A percentile compares a stretch with the other conserved stretches of the same genome.
phyloP scores from a whole-genome alignment of 176 grass and related monocot species.

The Raddia guianensis region DNA sequence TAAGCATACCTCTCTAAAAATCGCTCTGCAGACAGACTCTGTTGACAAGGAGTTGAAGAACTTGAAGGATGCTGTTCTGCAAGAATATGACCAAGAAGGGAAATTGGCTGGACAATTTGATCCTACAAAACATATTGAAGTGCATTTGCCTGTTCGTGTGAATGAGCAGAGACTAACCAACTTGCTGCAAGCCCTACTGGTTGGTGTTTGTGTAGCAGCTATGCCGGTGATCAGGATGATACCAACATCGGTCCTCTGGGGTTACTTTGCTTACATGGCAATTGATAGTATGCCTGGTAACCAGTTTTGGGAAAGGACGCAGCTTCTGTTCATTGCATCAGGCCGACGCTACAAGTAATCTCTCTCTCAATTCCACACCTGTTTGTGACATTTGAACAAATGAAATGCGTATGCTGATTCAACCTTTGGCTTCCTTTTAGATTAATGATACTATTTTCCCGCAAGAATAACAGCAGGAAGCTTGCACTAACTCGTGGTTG shows the following conservation, averaged over 20 bases:
- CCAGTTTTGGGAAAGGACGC: conserved; percentile 92
- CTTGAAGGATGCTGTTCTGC: conserved; percentile 74
- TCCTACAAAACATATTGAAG: conserved; percentile 77
- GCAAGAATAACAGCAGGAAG: not conserved
- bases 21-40: conserved; percentile 50
- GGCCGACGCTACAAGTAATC: conserved; percentile 76
- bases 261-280: conserved; percentile 98
- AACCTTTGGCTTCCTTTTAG: not conserved
- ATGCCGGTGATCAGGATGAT: conserved; percentile 87
- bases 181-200: conserved; percentile 76
- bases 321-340: conserved; percentile 68
- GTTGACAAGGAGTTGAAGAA: conserved; percentile 66
- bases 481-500: not conserved
- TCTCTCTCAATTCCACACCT: conserved; percentile 16
- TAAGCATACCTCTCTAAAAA: not conserved
- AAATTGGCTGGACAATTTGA: conserved; percentile 55
- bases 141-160: conserved; percentile 80
- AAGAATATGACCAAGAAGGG: conserved; percentile 36
- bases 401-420: not conserved
- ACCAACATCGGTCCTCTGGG: conserved; percentile 88
- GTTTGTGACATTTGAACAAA: conserved; percentile 15
- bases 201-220: conserved; percentile 74
- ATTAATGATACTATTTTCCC: not conserved
- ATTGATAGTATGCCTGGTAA: conserved; percentile 93
- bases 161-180: conserved; percentile 94